Evolutionary conservation across 306 rosid species (phyloP).

Genomic region (Vicia faba): DNA sequence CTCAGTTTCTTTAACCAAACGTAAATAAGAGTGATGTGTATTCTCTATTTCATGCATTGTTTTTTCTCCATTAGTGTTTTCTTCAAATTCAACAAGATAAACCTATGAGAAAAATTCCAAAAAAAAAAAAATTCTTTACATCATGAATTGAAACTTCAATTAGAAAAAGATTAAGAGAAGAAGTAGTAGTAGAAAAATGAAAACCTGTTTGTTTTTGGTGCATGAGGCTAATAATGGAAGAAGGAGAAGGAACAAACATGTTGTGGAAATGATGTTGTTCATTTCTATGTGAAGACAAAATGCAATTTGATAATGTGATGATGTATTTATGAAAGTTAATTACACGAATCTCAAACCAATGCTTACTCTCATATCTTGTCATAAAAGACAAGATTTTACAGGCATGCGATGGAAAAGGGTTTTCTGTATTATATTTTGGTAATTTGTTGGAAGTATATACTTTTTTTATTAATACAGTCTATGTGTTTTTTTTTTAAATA

Average conservation of each 20-base stretch:
- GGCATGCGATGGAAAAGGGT: conserved; percentile 7
- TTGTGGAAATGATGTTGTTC: conserved; percentile 16
- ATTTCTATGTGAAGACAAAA: conserved; percentile 21
- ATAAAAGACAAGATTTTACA: conserved; percentile 32
- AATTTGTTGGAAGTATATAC: not conserved
- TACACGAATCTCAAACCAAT: conserved; percentile 38
- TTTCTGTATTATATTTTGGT: not conserved
- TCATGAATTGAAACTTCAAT: no score
- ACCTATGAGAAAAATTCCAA: conserved; percentile 43
- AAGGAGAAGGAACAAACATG: conserved; percentile 25
- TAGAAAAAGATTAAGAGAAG: not conserved
- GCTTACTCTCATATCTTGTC: conserved; percentile 36
- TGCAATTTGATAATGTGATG: conserved; percentile 17
- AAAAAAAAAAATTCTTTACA: not conserved
- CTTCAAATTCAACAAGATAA: conserved; percentile 65
- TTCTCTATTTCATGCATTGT: conserved; percentile 54
- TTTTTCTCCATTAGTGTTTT: conserved; percentile 46
- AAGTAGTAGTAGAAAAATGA: not conserved
- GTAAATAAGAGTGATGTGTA: conserved; percentile 62
- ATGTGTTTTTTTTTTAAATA: not conserved
- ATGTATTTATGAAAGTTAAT: conserved; percentile 26
- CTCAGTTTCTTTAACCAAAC: conserved; percentile 60
- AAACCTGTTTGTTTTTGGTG: conserved; percentile 36
- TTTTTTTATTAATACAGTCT: not conserved
- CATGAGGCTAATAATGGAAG: conserved; percentile 39